Conservation (phyloP, 2,329 filamentous ascomycete species). For the Colletotrichum lini region DNA sequence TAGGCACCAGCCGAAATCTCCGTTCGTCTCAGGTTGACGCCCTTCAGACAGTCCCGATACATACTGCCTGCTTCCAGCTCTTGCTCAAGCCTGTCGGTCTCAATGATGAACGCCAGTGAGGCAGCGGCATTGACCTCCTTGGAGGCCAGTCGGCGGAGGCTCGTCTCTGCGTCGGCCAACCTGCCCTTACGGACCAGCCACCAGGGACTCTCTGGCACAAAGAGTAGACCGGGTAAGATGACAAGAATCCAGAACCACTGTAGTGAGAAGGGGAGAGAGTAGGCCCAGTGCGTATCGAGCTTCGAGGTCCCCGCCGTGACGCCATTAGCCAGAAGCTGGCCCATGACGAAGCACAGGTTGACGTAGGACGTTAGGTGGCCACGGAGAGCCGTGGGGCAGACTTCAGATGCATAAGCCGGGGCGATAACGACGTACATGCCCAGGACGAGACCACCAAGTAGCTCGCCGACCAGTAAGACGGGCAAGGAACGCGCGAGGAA, state of each 20-base stretch:
- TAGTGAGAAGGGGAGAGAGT: slow-evolving; percentile 63
- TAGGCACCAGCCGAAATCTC: slow-evolving; percentile 74
- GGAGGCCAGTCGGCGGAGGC: slow-evolving; percentile 61
- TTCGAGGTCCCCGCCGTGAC: slow-evolving; percentile 60
- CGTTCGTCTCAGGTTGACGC: slow-evolving; percentile 65
- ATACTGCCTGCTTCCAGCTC: slow-evolving; percentile 63
- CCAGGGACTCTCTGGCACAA: slow-evolving; percentile 66
- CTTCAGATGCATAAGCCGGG: slow-evolving; percentile 73
- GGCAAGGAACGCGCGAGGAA: slow-evolving; percentile 72
- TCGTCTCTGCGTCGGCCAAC: slow-evolving; percentile 56
- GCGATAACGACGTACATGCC: slow-evolving; percentile 73
- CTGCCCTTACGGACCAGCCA: slow-evolving; percentile 63
- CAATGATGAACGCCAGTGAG: slow-evolving; percentile 68
- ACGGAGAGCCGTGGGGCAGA: slow-evolving; percentile 71
- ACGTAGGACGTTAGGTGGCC: slow-evolving; percentile 72
- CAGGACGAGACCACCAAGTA: slow-evolving; percentile 73
- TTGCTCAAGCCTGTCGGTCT: slow-evolving; percentile 71
- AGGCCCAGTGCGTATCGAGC: slow-evolving; percentile 62
- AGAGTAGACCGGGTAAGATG: slow-evolving; percentile 60
- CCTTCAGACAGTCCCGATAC: slow-evolving; percentile 66
- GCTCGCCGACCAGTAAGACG: slow-evolving; percentile 72
- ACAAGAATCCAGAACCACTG: slow-evolving; percentile 66
- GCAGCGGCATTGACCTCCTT: slow-evolving; percentile 62
- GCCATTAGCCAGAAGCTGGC: slow-evolving; percentile 69
- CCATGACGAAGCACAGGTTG: slow-evolving; percentile 75